Conservation (phyloP, 2,329 filamentous ascomycete genomes). For the Penicillium sp. region DNA sequence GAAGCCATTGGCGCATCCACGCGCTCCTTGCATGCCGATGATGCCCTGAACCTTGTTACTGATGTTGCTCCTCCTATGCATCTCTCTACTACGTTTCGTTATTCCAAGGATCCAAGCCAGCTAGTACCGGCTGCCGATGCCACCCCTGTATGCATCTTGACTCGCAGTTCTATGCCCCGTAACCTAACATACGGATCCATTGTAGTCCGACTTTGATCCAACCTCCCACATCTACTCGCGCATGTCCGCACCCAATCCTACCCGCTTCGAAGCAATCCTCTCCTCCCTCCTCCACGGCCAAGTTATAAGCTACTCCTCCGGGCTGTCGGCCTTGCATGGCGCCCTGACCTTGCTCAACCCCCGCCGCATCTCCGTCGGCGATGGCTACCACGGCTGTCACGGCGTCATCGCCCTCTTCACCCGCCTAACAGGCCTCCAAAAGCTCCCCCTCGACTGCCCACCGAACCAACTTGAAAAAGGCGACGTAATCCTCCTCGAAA, state of each 20-base stretch:
- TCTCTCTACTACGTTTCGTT: constrained; percentile 84
- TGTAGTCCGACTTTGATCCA: constrained; percentile 19
- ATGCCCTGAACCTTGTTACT: constrained; percentile 61
- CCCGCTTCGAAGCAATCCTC: constrained; percentile 76
- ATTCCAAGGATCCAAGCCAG: constrained; percentile 59
- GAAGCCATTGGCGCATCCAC: constrained; percentile 48
- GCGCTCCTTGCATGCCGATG: constrained; percentile 71
- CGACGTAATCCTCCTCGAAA: constrained; percentile 85
- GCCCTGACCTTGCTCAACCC: constrained; percentile 77
- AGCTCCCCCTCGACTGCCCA: constrained; percentile 62
- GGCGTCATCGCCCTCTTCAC: constrained; percentile 66
- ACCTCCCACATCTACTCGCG: constrained; percentile 72
- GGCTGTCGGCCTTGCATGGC: constrained; percentile 80
- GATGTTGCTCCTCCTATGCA: constrained; percentile 86
- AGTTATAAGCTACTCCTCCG: constrained; percentile 71
- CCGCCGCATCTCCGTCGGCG: constrained; percentile 68
- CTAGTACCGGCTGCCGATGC: constrained; percentile 47
- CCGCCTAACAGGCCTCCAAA: constrained; percentile 65
- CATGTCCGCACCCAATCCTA: constrained; percentile 65
- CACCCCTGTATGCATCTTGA: constrained; percentile 43
- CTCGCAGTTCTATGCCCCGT: background rate
- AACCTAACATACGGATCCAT: background rate
- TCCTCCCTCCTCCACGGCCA: constrained; percentile 57
- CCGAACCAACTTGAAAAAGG: constrained; percentile 60
- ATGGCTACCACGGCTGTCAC: constrained; percentile 89